phyloP scores from a whole-genome alignment of 164 flowering plant genomes.

The Vitis vinifera region DNA sequence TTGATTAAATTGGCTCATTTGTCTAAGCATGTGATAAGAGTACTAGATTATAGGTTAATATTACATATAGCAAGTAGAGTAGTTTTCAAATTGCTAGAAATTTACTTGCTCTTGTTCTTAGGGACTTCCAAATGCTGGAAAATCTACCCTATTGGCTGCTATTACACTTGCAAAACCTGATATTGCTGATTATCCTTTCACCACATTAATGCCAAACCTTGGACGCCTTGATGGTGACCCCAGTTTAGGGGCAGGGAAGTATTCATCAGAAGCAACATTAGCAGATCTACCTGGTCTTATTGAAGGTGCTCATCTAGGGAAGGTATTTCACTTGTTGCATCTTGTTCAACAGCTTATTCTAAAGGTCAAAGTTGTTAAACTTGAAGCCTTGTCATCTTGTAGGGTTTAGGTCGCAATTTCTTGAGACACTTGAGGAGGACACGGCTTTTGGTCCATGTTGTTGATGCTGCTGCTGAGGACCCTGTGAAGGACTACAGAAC shows the following conservation, averaged over 20 bases:
- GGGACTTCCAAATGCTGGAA: constrained; percentile 99
- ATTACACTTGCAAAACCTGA: constrained; percentile 90
- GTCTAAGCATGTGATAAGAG: no score
- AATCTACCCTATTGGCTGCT: constrained; percentile 89
- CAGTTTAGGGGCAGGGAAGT: constrained; percentile 71
- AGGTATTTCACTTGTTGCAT: constrained; percentile 45
- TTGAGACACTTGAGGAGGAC: constrained; percentile 96
- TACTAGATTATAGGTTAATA: no score
- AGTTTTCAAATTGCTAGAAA: constrained; percentile 6
- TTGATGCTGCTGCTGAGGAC: constrained; percentile 85
- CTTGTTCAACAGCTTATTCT: not conserved
- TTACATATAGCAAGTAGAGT: not conserved
- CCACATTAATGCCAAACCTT: constrained; percentile 98
- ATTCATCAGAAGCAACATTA: constrained; percentile 84
- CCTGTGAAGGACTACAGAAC: constrained; percentile 86
- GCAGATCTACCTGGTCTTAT: constrained; percentile 99
- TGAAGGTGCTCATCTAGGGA: constrained; percentile 98
- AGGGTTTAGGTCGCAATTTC: constrained; percentile 98
- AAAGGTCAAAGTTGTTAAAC: not conserved
- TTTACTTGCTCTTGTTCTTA: constrained; percentile 22
- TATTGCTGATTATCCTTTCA: constrained; percentile 97
- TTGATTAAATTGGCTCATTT: no score
- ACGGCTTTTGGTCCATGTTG: constrained; percentile 84
- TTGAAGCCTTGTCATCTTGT: constrained; percentile 16
- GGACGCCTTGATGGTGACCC: constrained; percentile 98